Percentiles rank a stretch among this genome's conserved stretches.
Evolutionary conservation across 768 basidiomycete species (phyloP).

Genomic region (Polyporus arcularius): DNA sequence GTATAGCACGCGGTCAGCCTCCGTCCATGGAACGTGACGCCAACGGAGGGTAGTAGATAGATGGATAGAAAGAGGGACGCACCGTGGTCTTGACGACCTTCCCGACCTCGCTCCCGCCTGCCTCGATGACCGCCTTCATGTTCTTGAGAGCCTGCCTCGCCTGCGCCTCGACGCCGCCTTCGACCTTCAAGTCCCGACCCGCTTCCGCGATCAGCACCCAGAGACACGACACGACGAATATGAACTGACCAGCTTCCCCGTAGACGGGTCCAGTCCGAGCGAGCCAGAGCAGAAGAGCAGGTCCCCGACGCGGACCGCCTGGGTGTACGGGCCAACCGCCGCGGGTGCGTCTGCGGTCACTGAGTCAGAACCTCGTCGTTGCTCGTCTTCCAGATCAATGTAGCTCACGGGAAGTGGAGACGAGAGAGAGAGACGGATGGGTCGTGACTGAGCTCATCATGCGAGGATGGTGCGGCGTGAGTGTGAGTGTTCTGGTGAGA

Average conservation of each 20-base stretch:
- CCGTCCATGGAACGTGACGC: neutral
- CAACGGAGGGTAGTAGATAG: constrained; percentile 1
- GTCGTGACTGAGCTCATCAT: constrained; percentile 32
- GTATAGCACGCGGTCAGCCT: neutral
- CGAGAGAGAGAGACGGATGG: constrained; percentile 36
- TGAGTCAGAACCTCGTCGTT: neutral
- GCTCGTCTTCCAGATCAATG: neutral
- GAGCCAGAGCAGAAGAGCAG: constrained; percentile 90
- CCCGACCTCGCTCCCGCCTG: constrained; percentile 72
- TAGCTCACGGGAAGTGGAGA: constrained; percentile 35
- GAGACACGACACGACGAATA: neutral
- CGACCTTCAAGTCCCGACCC: constrained; percentile 22
- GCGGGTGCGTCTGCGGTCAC: constrained; percentile 63
- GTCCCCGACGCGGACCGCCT: constrained; percentile 82
- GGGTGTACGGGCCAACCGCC: constrained; percentile 86
- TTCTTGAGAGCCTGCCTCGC: constrained; percentile 86
- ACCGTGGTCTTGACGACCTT: constrained; percentile 94
- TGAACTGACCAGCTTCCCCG: constrained; percentile 61
- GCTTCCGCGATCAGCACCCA: neutral
- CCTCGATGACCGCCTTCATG: constrained; percentile 80
- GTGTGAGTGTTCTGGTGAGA: neutral
- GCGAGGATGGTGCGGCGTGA: no score
- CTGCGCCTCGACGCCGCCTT: constrained; percentile 77
- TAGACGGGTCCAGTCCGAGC: constrained; percentile 77
- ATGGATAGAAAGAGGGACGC: constrained; percentile 31